These are phyloP conservation scores for sorghum (Sorghum bicolor) DNA, from an alignment of 176 grass and related monocot genomes.

Conservation along the genomic window DNA sequence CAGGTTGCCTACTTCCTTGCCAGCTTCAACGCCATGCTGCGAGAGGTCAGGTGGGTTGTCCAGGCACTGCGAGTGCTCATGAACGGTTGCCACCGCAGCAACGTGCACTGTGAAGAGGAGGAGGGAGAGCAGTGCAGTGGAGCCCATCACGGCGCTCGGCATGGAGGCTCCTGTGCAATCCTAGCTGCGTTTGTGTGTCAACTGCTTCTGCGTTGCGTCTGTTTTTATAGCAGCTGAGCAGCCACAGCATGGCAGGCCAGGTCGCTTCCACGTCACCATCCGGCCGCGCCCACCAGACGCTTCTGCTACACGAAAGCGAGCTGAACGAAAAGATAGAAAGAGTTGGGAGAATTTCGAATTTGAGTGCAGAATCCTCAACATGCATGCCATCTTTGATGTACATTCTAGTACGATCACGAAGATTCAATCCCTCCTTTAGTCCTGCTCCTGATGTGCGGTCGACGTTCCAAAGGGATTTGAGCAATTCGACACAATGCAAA, in stretches of 20 bases:
- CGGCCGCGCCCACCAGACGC: too few species aligned
- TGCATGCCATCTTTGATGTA: neutral
- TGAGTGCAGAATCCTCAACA: neutral
- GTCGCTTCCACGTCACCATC: neutral
- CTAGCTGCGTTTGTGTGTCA: neutral
- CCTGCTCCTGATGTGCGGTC: too few species aligned
- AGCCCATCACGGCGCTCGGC: neutral
- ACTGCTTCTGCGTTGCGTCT: neutral
- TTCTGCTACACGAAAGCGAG: neutral
- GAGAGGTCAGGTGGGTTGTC: conserved; percentile 15
- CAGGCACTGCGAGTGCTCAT: neutral
- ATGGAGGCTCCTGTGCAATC: neutral
- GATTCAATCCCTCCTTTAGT: neutral
- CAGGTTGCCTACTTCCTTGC: neutral
- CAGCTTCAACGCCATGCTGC: neutral
- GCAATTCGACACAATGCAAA: neutral
- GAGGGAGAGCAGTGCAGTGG: neutral
- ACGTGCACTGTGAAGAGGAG: neutral
- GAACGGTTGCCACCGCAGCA: neutral
- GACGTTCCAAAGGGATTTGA: neutral
- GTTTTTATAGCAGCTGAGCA: neutral
- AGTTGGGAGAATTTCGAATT: neutral
- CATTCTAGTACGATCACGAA: neutral
- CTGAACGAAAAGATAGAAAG: neutral
- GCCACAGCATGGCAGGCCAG: neutral